Evolutionary conservation across 2,329 filamentous ascomycete species (phyloP), one percentile per base, ranked within the genome.

Genomic region (Zasmidium cellare): DNA sequence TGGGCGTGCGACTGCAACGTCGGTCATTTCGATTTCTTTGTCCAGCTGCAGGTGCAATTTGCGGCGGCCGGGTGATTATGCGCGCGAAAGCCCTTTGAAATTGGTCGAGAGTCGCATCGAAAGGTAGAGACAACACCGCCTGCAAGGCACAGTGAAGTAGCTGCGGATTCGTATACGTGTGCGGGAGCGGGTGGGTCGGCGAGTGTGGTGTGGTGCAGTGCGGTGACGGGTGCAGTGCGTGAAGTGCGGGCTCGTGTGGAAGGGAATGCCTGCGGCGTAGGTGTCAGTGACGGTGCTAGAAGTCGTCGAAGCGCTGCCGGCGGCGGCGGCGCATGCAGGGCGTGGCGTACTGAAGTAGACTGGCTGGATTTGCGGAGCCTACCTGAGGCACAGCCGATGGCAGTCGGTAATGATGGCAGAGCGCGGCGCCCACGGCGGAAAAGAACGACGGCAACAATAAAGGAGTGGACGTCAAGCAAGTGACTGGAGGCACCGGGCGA

Each of bases 1-100:
- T 48, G 70, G 72, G 49, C 60, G 53, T 25, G 66, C 49, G 19
- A 64, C 22, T 24, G 62, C 66, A 41, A 69, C 64, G 52, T 68
- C 63, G 46, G 69, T 63, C 69, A 71, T 71, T 50, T 28, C 65
- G 46, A 6, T 6, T 28, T 28, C 25, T 28, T 28, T 24, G 44
- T 41, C 20, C 23, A 24, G 28, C 14, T 16, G 41, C 31, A 16
- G 23, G 19, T 24, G 20, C 31, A 38, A 22, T 35, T 11, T 20
- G 14, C 18, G 23, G 49, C 31, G 20, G 35, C 45, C 20, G n/a
- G 31, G 48, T 45, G 35, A 25, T 25, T 52, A 52, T 20, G 38
- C n/a, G 50, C 18, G 44, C 41, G 44, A 38, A 16, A 31, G 38
- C 14, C 35, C 35, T 6, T 14, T n/a, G 35, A 41, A 41, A 16